Conservation (phyloP, 495 filamentous ascomycete genomes). For the Tuber umbilicatum region DNA sequence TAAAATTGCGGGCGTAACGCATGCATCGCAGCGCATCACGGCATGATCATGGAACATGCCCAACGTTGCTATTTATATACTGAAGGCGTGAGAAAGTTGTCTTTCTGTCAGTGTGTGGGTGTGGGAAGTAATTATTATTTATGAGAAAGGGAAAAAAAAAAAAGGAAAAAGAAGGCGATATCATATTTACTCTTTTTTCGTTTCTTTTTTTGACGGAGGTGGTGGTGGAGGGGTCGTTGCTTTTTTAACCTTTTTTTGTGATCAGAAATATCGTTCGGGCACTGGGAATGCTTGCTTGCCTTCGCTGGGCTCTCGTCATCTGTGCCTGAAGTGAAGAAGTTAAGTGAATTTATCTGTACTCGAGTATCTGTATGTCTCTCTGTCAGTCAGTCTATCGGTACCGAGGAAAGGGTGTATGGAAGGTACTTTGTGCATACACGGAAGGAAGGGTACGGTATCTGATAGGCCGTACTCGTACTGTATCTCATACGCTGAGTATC, state of each 20-base stretch:
- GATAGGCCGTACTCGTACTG: background rate
- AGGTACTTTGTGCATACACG: background rate
- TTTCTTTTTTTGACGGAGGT: background rate
- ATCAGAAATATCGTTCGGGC: background rate
- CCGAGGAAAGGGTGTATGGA: background rate
- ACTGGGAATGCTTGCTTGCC: constrained; percentile 9
- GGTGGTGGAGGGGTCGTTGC: background rate
- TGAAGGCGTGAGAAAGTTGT: background rate
- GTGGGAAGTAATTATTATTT: constrained; percentile 3
- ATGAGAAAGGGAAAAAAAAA: background rate
- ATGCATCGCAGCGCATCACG: background rate
- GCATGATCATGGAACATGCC: background rate
- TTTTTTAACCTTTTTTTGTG: background rate
- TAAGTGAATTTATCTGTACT: constrained; percentile 23
- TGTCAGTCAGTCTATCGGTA: background rate
- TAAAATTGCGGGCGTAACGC: constrained; percentile 5
- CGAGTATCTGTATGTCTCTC: background rate
- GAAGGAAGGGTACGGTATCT: background rate
- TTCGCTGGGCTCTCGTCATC: constrained; percentile 30
- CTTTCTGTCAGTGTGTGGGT: background rate
- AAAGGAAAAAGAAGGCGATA: background rate
- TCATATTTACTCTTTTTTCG: background rate
- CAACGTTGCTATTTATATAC: constrained; percentile 3
- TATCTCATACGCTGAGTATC: too few species aligned
- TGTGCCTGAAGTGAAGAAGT: constrained; percentile 25